Percentiles rank a stretch among this genome's conserved stretches.
These are phyloP conservation scores for Houttuynia cordata DNA, from an alignment of 164 flowering plant species.

Conservation along the genomic window DNA sequence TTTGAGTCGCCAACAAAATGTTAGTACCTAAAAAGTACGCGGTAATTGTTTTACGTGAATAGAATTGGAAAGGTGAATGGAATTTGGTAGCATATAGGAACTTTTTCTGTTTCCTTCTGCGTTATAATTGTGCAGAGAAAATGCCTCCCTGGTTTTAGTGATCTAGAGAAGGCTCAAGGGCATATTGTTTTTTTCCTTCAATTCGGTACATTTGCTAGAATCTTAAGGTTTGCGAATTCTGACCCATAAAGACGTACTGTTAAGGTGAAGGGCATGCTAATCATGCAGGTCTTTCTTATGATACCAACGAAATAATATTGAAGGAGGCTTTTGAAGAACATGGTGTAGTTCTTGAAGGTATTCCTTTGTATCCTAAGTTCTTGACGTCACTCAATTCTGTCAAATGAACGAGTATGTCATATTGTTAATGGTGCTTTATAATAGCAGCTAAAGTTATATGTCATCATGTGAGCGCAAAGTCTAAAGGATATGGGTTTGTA, in stretches of 20 bases:
- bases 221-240: background rate
- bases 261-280: background rate
- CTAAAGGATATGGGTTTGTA: slow-evolving; percentile 68
- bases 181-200: no score
- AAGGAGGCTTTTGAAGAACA: slow-evolving; percentile 35
- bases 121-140: no score
- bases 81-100: no score
- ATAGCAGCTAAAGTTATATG: slow-evolving; percentile 54
- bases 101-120: no score
- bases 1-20: no score
- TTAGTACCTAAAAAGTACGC: no score
- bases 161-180: no score
- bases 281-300: slow-evolving; percentile 50
- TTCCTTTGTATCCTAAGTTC: background rate
- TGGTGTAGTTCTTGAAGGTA: slow-evolving; percentile 61
- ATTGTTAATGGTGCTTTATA: background rate
- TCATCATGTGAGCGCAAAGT: slow-evolving; percentile 39
- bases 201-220: background rate
- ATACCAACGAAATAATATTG: slow-evolving; percentile 53
- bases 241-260: background rate
- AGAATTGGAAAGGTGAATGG: no score
- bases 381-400: background rate
- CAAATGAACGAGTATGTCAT: background rate
- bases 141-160: no score
- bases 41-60: no score